Conservation (phyloP, 2,329 filamentous ascomycete species). For the Calycina marina region DNA sequence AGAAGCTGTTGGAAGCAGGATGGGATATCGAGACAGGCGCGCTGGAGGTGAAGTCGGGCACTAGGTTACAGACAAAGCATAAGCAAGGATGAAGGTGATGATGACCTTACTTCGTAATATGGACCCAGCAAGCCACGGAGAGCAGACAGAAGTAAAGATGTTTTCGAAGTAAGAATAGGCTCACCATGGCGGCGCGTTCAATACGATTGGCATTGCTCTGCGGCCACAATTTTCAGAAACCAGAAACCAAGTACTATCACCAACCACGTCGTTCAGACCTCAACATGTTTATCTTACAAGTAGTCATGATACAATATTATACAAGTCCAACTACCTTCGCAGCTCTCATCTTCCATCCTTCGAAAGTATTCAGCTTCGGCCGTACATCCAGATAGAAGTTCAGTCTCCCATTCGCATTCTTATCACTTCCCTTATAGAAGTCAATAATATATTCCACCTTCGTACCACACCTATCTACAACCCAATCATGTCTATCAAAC, state of each 20-base stretch:
- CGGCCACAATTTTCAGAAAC: too few species aligned
- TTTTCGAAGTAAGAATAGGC: too few species aligned
- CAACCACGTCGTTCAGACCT: too few species aligned
- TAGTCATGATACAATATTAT: too few species aligned
- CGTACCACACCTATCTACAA: conserved; percentile 78
- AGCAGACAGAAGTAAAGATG: too few species aligned
- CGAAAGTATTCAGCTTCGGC: conserved; percentile 53
- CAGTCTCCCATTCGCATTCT: conserved; percentile 27
- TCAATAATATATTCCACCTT: conserved; percentile 93
- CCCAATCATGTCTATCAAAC: conserved; percentile 96
- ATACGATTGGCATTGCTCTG: too few species aligned
- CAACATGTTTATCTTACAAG: too few species aligned
- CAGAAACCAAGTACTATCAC: too few species aligned
- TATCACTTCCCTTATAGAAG: conserved; percentile 64
- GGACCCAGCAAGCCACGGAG: too few species aligned
- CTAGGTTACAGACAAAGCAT: conserved; percentile 18
- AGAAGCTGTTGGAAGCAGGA: conserved; percentile 31
- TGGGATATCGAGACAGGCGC: conserved; percentile 53
- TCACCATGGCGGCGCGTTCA: too few species aligned
- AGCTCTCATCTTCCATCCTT: conserved; percentile 52
- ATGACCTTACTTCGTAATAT: too few species aligned
- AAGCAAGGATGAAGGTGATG: too few species aligned
- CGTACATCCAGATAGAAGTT: conserved; percentile 56
- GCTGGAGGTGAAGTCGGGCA: conserved; percentile 48
- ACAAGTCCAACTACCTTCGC: conserved; percentile 34